These are phyloP conservation scores for Meyerozyma carpophila DNA, from an alignment of 1,139 yeast species.

Conservation along the genomic window DNA sequence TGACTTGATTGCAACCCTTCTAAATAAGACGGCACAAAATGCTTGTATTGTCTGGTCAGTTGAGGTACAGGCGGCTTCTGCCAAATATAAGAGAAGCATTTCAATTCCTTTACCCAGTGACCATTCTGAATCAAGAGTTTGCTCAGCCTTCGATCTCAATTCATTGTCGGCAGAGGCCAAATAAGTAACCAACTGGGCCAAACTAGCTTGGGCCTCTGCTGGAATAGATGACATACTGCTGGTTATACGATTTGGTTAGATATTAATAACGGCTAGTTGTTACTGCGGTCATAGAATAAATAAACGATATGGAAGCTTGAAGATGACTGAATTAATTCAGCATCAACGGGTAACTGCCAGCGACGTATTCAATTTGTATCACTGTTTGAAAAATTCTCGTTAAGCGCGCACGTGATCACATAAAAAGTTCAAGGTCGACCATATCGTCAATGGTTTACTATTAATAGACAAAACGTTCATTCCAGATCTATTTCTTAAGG, in stretches of 20 bases:
- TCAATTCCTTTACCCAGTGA: conserved; percentile 57
- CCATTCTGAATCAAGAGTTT: conserved; percentile 72
- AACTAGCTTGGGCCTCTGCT: conserved; percentile 51
- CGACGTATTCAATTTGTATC: background rate
- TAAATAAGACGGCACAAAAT: conserved; percentile 80
- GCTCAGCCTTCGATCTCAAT: conserved; percentile 74
- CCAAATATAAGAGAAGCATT: conserved; percentile 67
- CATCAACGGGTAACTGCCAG: background rate
- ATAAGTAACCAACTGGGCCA: conserved; percentile 57
- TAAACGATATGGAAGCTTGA: background rate
- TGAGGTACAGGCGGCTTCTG: conserved; percentile 70
- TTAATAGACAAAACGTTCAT: background rate
- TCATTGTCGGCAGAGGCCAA: conserved; percentile 70
- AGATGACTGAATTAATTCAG: background rate
- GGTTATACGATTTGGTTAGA: background rate
- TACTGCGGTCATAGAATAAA: background rate
- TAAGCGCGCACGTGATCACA: background rate
- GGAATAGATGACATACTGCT: conserved; percentile 53
- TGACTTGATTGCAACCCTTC: conserved; percentile 79
- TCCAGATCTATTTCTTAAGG: conserved; percentile 54
- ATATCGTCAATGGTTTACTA: background rate
- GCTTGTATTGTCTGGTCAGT: conserved; percentile 50
- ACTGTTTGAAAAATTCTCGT: conserved; percentile 1
- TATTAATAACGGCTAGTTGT: background rate
- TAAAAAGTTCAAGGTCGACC: background rate